Evolutionary conservation across 2,329 filamentous ascomycete genomes (phyloP).

Genomic region (Cytospora piceae): DNA sequence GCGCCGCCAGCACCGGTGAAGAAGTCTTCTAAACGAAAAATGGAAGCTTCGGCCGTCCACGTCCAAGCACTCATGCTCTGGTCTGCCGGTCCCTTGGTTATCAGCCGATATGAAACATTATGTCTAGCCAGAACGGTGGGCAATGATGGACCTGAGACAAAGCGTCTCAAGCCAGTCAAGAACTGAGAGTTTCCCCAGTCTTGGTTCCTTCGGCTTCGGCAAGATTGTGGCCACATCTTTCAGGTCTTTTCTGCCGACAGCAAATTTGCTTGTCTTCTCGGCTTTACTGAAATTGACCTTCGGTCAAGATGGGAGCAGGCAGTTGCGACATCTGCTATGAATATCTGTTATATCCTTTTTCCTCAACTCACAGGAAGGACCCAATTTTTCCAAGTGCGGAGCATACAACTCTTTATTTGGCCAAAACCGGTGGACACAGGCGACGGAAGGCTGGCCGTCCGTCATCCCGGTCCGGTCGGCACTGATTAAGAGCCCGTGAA

Average conservation of each 20-base stretch:
- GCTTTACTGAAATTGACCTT: neutral
- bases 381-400: neutral
- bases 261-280: neutral
- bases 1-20: constrained; percentile 25
- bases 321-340: neutral
- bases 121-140: constrained; percentile 47
- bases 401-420: neutral
- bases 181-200: neutral
- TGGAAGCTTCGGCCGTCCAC: constrained; percentile 38
- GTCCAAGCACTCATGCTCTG: constrained; percentile 81
- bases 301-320: neutral
- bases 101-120: constrained; percentile 69
- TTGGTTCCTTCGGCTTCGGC: neutral
- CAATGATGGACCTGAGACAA: neutral
- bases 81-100: constrained; percentile 72
- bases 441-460: neutral
- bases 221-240: neutral
- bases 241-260: neutral
- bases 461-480: neutral
- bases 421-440: neutral
- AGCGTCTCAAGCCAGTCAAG: neutral
- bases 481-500: neutral
- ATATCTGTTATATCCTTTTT: neutral
- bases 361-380: neutral
- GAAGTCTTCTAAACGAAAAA: constrained; percentile 22